Evolutionary conservation across 106 monocot genomes (phyloP), one percentile per base, ranked within the genome.

Genomic region (Dioscorea zingiberensis): DNA sequence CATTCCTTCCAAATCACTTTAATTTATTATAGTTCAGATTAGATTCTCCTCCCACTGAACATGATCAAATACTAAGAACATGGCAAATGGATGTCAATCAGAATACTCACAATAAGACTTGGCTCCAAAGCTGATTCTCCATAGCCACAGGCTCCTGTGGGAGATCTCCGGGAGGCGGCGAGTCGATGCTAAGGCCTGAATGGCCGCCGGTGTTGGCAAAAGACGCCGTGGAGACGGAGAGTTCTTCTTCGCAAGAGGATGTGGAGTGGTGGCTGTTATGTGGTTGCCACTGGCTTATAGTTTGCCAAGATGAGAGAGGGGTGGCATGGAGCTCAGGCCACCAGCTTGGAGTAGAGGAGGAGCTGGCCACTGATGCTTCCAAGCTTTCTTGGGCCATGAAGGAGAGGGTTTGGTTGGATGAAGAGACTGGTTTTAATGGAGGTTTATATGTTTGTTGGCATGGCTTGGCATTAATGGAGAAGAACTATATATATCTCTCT

Each of bases 71-170:
- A 28, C 6, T 17, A 60, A 13, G 3, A 27, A 24, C 27, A 13
- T 28, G 14, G 38, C 6, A 19, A 22, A 62, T 24, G 22, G 2
- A 62, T 64, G 19, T 51, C n/a, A 17, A 53, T 9, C 10, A 38
- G 38, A 38, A 17, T 76, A 88, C 94, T 95, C 49, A 95, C 94
- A 87, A 51, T 16, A 95, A 74, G 54, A 91, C 80, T 32, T 91
- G 94, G 71, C 65, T 95, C 91, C 91, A 95, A 17, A 91, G 59
- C 53, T 85, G 81, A 55, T 83, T 85, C 55, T 91, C 91, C 13
- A 55, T 47, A 6, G 66, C 61, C 51, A 18, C 51, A 30, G 38
- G 38, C 4, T 38, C 64, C 78, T 13, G 54, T 64, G 12, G 62
- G 16, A 78, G 46, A 13, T 71, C 74, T 10, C 68, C 70, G 9